Evolutionary conservation across 768 basidiomycete genomes (phyloP).

Genomic region (Mycena albidolilacea): DNA sequence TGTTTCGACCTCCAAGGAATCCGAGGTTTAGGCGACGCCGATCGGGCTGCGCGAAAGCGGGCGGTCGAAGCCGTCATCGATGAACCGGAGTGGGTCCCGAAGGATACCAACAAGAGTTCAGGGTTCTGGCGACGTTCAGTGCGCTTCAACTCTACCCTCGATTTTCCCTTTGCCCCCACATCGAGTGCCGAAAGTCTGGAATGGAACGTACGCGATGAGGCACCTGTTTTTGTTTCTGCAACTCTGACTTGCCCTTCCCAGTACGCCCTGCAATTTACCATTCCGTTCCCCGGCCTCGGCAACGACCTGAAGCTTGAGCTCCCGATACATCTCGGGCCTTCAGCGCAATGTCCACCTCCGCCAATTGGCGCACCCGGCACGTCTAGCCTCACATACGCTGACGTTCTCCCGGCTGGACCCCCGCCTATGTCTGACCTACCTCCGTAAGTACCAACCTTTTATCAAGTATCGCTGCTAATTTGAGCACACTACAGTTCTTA

Average conservation of each 20-base stretch:
- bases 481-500: slow-evolving; percentile 5
- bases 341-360: slow-evolving; percentile 27
- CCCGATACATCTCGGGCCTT: slow-evolving; percentile 34
- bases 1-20: slow-evolving; percentile 5
- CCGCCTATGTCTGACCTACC: slow-evolving; percentile 36
- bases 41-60: too few relatives aligned
- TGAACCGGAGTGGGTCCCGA: slow-evolving; percentile 26
- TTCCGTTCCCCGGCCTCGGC: slow-evolving; percentile 36
- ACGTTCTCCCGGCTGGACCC: slow-evolving; percentile 32
- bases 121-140: slow-evolving; percentile 25
- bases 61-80: background rate
- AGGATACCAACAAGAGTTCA: slow-evolving; percentile 8
- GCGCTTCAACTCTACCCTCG: slow-evolving; percentile 12
- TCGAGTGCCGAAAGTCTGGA: slow-evolving; percentile 15
- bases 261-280: slow-evolving; percentile 9
- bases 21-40: background rate
- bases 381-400: slow-evolving; percentile 16
- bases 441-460: slow-evolving; percentile 3
- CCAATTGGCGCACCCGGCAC: slow-evolving; percentile 15
- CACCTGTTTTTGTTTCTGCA: background rate
- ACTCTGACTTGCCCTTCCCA: background rate
- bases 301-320: slow-evolving; percentile 36
- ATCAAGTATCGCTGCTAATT: background rate
- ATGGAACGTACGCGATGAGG: slow-evolving; percentile 1
- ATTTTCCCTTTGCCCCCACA: slow-evolving; percentile 21